A percentile compares a stretch with the other conserved stretches of the same genome.
These are phyloP conservation scores for Wickerhamiella infanticola DNA, from an alignment of 1,139 yeast species.

Conservation along the genomic window DNA sequence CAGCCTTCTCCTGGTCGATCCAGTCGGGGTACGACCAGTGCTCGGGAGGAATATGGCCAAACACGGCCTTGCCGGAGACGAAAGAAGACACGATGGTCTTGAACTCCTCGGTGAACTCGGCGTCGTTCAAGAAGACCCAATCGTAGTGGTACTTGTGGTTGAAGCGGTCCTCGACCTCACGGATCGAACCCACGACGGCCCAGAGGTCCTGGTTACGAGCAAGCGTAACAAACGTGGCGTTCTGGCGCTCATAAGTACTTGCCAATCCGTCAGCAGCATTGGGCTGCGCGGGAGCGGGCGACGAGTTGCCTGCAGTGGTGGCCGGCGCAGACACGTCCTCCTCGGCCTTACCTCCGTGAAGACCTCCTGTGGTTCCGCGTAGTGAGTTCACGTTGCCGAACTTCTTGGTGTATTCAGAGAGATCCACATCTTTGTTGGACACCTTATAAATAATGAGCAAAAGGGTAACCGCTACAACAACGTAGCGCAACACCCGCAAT, in stretches of 20 bases:
- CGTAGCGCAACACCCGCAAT: slow-evolving; percentile 24
- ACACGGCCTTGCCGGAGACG: slow-evolving; percentile 47
- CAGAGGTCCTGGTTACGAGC: slow-evolving; percentile 56
- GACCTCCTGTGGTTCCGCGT: slow-evolving; percentile 8
- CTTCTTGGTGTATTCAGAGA: slow-evolving; percentile 14
- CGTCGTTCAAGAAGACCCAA: slow-evolving; percentile 68
- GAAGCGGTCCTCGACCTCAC: slow-evolving; percentile 55
- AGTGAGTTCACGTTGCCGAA: not conserved
- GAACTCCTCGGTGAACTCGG: slow-evolving; percentile 40
- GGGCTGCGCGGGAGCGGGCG: not conserved
- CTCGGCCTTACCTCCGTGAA: not conserved
- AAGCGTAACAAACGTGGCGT: slow-evolving; percentile 59
- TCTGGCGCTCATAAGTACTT: slow-evolving; percentile 15
- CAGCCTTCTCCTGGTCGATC: slow-evolving; percentile 50
- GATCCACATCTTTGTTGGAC: slow-evolving; percentile 20
- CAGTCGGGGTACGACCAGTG: slow-evolving; percentile 68
- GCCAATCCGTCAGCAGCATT: slow-evolving; percentile 1
- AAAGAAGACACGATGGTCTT: slow-evolving; percentile 30
- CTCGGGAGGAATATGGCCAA: slow-evolving; percentile 49
- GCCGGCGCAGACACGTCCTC: not conserved
- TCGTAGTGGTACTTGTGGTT: slow-evolving; percentile 50
- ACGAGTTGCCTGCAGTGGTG: not conserved
- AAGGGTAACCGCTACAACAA: slow-evolving; percentile 24
- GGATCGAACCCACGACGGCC: slow-evolving; percentile 43
- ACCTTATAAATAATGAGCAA: slow-evolving; percentile 26